Percentiles rank a stretch among this genome's conserved stretches.
phyloP scores from a whole-genome alignment of 306 rosid species.

The Crotalaria pallida region DNA sequence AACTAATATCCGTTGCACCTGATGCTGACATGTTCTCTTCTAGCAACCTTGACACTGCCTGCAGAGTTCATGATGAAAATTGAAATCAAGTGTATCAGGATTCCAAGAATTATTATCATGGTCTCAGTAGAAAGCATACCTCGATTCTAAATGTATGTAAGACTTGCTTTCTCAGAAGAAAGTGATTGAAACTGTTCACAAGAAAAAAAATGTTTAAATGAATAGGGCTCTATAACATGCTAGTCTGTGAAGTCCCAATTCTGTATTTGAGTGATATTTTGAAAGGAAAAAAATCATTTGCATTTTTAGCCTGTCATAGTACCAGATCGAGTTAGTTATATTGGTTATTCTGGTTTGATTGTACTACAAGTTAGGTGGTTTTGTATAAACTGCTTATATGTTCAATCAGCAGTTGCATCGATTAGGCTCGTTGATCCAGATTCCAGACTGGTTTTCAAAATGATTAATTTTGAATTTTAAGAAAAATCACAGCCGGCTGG shows the following conservation, averaged over 20 bases:
- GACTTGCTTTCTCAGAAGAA: slow-evolving; percentile 90
- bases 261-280: too few relatives aligned
- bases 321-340: neutral
- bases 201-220: slow-evolving; percentile 11
- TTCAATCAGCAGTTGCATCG: neutral
- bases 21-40: too few relatives aligned
- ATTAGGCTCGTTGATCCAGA: slow-evolving; percentile 5
- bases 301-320: neutral
- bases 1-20: too few relatives aligned
- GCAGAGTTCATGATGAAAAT: too few relatives aligned
- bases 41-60: too few relatives aligned
- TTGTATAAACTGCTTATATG: slow-evolving; percentile 1
- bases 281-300: neutral
- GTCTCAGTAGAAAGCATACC: slow-evolving; percentile 38
- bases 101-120: slow-evolving; percentile 9
- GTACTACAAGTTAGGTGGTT: neutral
- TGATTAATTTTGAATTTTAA: neutral
- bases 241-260: neutral
- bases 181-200: slow-evolving; percentile 84
- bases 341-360: neutral
- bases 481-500: slow-evolving; percentile 3
- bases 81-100: too few relatives aligned
- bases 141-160: slow-evolving; percentile 74
- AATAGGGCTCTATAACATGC: too few relatives aligned
- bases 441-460: slow-evolving; percentile 8